These are phyloP conservation scores for Globisporangium heterothallicum DNA, from an alignment of 352 stramenopile species.

Conservation along the genomic window DNA sequence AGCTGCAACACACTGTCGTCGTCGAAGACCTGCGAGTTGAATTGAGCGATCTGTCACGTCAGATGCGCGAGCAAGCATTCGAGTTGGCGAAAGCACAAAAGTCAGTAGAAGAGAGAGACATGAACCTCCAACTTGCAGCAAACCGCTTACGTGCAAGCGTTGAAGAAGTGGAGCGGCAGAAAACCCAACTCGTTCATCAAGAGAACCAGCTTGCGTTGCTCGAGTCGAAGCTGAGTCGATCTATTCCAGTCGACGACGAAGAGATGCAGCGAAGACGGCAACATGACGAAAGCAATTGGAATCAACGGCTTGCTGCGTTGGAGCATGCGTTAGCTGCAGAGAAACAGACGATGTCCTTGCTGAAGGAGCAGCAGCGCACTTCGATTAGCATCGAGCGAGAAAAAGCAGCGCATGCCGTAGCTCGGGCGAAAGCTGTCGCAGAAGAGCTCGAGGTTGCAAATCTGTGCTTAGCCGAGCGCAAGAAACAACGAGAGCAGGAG, in stretches of 20 bases:
- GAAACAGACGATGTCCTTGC: conserved; percentile 26
- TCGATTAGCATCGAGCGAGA: conserved; percentile 37
- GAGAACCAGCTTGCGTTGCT: conserved; percentile 39
- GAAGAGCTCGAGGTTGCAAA: conserved; percentile 68
- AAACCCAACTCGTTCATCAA: conserved; percentile 25
- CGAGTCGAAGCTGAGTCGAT: conserved; percentile 44
- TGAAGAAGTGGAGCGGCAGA: conserved; percentile 33
- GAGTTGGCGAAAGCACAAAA: neutral
- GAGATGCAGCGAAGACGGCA: conserved; percentile 31
- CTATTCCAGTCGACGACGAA: conserved; percentile 44
- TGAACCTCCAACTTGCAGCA: conserved; percentile 20
- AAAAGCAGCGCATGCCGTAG: conserved; percentile 32
- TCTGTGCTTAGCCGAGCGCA: conserved; percentile 62
- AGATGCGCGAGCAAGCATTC: neutral
- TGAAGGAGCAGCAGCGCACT: conserved; percentile 34
- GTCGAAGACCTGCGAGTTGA: conserved; percentile 1
- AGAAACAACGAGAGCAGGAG: conserved; percentile 51
- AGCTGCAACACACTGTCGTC: neutral
- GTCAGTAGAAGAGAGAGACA: neutral
- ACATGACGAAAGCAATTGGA: conserved; percentile 50
- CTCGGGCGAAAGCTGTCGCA: conserved; percentile 29
- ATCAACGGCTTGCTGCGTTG: conserved; percentile 45
- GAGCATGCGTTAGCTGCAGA: conserved; percentile 49
- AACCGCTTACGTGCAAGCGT: conserved; percentile 12
- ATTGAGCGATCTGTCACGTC: neutral